Percentiles rank a stretch among this genome's conserved stretches.
These are phyloP conservation scores for Coemansia sp. DNA, from an alignment of 192 early-diverging fungal species.

Conservation along the genomic window DNA sequence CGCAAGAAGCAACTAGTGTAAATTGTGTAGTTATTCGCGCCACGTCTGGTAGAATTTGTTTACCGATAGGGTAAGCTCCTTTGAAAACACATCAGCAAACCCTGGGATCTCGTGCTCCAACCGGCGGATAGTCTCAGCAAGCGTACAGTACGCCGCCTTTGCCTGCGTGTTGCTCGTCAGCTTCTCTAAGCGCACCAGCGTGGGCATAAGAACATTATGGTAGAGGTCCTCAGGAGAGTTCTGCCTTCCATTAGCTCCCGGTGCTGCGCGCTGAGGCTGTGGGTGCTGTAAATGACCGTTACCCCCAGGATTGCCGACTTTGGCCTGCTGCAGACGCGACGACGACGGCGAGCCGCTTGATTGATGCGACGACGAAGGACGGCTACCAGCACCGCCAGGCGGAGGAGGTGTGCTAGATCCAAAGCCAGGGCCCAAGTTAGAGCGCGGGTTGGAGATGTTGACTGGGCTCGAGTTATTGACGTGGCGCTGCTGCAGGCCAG, in stretches of 20 bases:
- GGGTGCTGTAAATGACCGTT: slow-evolving; percentile 14
- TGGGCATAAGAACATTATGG: slow-evolving; percentile 59
- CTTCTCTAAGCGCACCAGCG: slow-evolving; percentile 51
- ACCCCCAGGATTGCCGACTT: slow-evolving; percentile 11
- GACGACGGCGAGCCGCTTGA: slow-evolving; percentile 29
- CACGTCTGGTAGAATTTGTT: slow-evolving; percentile 58
- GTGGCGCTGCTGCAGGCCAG: slow-evolving; percentile 48
- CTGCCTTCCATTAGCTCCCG: slow-evolving; percentile 28
- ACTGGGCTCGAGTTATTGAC: slow-evolving; percentile 47
- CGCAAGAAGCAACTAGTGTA: neutral
- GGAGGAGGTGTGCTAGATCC: slow-evolving; percentile 44
- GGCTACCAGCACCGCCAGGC: slow-evolving; percentile 21
- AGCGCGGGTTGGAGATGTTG: slow-evolving; percentile 25
- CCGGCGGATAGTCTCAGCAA: slow-evolving; percentile 58
- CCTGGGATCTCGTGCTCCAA: slow-evolving; percentile 60
- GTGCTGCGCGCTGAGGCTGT: slow-evolving; percentile 34
- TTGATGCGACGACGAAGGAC: slow-evolving; percentile 54
- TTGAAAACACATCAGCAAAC: slow-evolving; percentile 58
- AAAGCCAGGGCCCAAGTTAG: slow-evolving; percentile 38
- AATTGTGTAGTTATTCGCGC: slow-evolving; percentile 40
- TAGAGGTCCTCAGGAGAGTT: slow-evolving; percentile 53
- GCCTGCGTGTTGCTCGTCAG: slow-evolving; percentile 54
- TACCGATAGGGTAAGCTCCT: slow-evolving; percentile 53
- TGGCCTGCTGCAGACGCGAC: slow-evolving; percentile 24
- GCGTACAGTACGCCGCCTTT: slow-evolving; percentile 53